phyloP scores from a whole-genome alignment of 192 early-diverging fungal genomes.

The Geranomyces michiganensis region DNA sequence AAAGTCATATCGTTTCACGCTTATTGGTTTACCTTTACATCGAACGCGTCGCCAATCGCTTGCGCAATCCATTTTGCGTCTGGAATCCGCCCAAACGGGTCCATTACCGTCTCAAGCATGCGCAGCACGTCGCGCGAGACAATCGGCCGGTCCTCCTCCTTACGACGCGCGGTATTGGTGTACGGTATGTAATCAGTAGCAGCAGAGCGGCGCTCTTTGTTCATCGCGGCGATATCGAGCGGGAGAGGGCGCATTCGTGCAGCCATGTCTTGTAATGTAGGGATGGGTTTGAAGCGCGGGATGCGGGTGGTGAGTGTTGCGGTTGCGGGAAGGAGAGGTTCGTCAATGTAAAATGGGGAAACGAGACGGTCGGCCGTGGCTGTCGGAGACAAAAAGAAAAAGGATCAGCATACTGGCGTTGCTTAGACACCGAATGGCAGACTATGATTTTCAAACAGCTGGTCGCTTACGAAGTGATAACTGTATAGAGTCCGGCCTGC shows the following conservation, averaged over 20 bases:
- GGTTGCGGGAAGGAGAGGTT: constrained; percentile 11
- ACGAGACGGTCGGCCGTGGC: not conserved
- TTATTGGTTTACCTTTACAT: not conserved
- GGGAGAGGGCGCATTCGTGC: not conserved
- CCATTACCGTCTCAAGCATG: not conserved
- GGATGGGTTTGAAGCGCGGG: constrained; percentile 7
- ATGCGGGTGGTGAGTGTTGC: not conserved
- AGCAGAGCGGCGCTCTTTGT: too few relatives aligned
- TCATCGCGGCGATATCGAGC: too few relatives aligned
- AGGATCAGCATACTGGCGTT: too few relatives aligned
- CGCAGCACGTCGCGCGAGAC: not conserved
- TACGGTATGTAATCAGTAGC: too few relatives aligned
- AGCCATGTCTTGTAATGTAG: constrained; percentile 2
- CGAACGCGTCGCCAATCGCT: not conserved
- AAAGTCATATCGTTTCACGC: too few relatives aligned
- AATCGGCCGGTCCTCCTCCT: not conserved
- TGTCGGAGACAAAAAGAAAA: too few relatives aligned
- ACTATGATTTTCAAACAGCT: too few relatives aligned
- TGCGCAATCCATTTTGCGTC: not conserved
- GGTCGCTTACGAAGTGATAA: too few relatives aligned
- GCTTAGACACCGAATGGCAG: too few relatives aligned
- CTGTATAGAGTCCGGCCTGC: too few relatives aligned
- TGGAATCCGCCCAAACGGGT: not conserved
- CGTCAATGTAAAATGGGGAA: constrained; percentile 5
- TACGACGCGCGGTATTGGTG: too few relatives aligned